Percentiles rank a stretch among this genome's conserved stretches.
These are phyloP conservation scores for Fraxinus pennsylvanica DNA, from an alignment of 257 asterid genomes.

Conservation along the genomic window DNA sequence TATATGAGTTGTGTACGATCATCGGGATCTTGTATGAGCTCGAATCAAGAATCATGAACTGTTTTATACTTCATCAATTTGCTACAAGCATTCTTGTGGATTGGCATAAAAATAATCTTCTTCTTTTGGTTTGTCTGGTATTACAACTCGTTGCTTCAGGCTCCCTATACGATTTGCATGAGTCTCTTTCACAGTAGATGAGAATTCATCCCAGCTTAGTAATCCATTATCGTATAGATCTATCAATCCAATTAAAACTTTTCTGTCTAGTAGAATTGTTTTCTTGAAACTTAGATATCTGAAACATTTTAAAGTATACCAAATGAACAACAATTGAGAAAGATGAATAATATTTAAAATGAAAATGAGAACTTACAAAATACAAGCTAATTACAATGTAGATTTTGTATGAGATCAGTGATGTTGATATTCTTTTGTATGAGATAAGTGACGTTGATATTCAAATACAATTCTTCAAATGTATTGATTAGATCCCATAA, in stretches of 20 bases:
- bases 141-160: conserved; percentile 37
- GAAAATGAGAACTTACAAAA: not conserved
- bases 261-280: conserved; percentile 55
- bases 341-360: not conserved
- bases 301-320: not conserved
- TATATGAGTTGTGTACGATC: conserved; percentile 28
- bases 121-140: conserved; percentile 57
- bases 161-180: conserved; percentile 55
- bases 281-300: conserved; percentile 62
- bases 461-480: too few relatives aligned
- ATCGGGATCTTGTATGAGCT: not conserved
- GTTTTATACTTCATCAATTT: conserved; percentile 19
- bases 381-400: too few relatives aligned
- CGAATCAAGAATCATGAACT: not conserved
- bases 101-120: conserved; percentile 73
- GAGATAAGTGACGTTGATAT: too few relatives aligned
- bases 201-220: conserved; percentile 60
- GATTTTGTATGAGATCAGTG: too few relatives aligned
- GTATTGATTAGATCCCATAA: too few relatives aligned
- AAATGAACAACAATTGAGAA: not conserved
- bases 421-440: too few relatives aligned
- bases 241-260: conserved; percentile 47
- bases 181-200: conserved; percentile 45
- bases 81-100: conserved; percentile 65
- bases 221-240: conserved; percentile 41